phyloP scores from a whole-genome alignment of 768 basidiomycete genomes.

The Leccinum disarticulatum region DNA sequence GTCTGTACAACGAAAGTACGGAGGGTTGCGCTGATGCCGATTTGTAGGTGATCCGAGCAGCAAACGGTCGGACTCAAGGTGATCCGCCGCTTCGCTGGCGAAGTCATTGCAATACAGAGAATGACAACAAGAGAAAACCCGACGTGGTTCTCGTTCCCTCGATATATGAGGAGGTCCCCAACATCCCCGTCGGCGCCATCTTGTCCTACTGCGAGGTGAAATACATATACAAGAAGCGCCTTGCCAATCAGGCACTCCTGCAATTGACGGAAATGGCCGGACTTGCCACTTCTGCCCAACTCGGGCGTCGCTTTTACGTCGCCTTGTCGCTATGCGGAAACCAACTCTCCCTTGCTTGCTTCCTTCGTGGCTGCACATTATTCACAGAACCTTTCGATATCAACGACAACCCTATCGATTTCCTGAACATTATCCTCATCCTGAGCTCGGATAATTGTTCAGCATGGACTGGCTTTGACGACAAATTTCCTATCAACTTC shows the following conservation, averaged over 20 bases:
- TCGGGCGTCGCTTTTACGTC: neutral
- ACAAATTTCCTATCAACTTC: too few relatives aligned
- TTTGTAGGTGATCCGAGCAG: too few relatives aligned
- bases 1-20: too few relatives aligned
- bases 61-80: too few relatives aligned
- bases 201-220: neutral
- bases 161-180: neutral
- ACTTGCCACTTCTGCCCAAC: neutral
- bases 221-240: neutral
- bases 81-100: too few relatives aligned
- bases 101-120: too few relatives aligned
- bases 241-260: neutral
- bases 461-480: too few relatives aligned
- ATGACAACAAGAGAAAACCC: neutral
- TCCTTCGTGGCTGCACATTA: neutral
- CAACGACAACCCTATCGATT: neutral
- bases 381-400: neutral
- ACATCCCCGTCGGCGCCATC: neutral
- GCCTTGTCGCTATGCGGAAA: neutral
- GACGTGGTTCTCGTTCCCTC: neutral
- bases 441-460: neutral
- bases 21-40: too few relatives aligned
- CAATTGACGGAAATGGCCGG: neutral
- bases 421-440: neutral
- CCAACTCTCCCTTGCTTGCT: neutral